Conservation (phyloP, 176 grass and related monocot genomes). For the Aegilops umbellulata region DNA sequence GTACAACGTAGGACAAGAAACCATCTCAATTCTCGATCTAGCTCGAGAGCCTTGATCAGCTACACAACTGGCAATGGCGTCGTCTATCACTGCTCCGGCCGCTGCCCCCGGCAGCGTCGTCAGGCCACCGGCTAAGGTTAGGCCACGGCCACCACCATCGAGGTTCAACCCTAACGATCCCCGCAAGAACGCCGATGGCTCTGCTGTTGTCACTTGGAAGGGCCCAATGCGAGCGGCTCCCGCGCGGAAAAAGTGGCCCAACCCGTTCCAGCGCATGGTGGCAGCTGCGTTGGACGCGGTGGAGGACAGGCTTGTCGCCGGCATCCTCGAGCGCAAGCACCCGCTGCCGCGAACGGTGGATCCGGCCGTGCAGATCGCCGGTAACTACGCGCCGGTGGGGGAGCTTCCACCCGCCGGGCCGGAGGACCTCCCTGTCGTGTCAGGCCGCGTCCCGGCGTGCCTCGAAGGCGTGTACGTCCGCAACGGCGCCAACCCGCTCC, state of each 20-base stretch:
- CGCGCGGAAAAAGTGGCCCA: conserved; percentile 30
- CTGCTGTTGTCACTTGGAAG: background rate
- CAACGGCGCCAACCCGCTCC: conserved; percentile 83
- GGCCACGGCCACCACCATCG: background rate
- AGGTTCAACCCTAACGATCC: background rate
- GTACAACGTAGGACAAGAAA: background rate
- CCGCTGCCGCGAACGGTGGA: conserved; percentile 57
- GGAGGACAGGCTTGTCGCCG: conserved; percentile 43
- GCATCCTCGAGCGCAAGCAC: conserved; percentile 52
- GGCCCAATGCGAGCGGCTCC: conserved; percentile 25
- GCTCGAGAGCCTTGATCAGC: background rate
- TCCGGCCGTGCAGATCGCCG: conserved; percentile 78
- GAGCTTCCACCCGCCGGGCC: conserved; percentile 31
- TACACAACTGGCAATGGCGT: conserved; percentile 28
- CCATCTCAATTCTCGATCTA: background rate
- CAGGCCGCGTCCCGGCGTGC: conserved; percentile 40
- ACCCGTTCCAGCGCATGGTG: conserved; percentile 50
- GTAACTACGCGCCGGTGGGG: conserved; percentile 77
- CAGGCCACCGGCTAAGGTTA: background rate
- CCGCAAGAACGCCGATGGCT: background rate
- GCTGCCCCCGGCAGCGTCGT: background rate
- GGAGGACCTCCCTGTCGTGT: conserved; percentile 20
- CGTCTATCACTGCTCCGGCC: conserved; percentile 21
- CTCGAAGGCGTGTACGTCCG: conserved; percentile 77
- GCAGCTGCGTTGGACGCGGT: conserved; percentile 57